Percentiles rank a stretch among this genome's conserved stretches.
phyloP scores from a whole-genome alignment of 1,284 basidiomycete species.

The Cutaneotrichosporon daszewskae region DNA sequence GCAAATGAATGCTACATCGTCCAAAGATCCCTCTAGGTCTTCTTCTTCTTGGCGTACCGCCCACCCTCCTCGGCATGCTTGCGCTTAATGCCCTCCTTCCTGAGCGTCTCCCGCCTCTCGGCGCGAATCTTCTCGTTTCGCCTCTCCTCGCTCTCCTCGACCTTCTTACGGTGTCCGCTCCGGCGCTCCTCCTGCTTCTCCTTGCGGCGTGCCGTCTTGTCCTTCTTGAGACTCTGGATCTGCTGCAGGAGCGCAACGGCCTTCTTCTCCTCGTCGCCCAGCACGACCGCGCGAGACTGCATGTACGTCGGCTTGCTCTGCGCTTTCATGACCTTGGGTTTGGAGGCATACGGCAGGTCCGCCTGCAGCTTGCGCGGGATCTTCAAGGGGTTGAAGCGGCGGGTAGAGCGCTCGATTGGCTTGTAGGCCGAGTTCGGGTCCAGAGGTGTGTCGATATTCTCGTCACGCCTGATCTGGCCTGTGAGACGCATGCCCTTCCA shows the following conservation, averaged over 20 bases:
- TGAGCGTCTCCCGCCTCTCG: conserved; percentile 60
- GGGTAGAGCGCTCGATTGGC: conserved; percentile 63
- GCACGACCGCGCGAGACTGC: conserved; percentile 85
- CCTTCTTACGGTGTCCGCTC: conserved; percentile 43
- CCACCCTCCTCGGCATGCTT: conserved; percentile 36
- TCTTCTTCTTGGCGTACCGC: too few relatives aligned
- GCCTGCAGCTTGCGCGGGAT: conserved; percentile 86
- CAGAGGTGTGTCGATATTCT: conserved; percentile 75
- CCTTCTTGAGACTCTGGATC: conserved; percentile 85
- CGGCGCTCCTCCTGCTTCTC: conserved; percentile 69
- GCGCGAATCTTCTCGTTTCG: conserved; percentile 69
- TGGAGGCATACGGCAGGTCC: conserved; percentile 82
- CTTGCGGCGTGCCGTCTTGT: conserved; percentile 67
- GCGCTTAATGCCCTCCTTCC: conserved; percentile 43
- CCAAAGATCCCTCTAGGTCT: too few relatives aligned
- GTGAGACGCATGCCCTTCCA: conserved; percentile 96
- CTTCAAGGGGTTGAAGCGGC: conserved; percentile 87
- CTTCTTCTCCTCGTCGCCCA: conserved; percentile 91
- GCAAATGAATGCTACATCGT: too few relatives aligned
- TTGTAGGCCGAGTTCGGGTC: conserved; percentile 86
- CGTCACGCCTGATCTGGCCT: conserved; percentile 79
- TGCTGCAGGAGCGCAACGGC: conserved; percentile 91
- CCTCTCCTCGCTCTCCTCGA: conserved; percentile 71
- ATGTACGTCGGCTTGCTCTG: conserved; percentile 74
- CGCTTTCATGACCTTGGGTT: conserved; percentile 75